Evolutionary conservation across 116 monocot genomes (phyloP), one percentile per base, ranked within the genome.

Genomic region (Thalassia testudinum): DNA sequence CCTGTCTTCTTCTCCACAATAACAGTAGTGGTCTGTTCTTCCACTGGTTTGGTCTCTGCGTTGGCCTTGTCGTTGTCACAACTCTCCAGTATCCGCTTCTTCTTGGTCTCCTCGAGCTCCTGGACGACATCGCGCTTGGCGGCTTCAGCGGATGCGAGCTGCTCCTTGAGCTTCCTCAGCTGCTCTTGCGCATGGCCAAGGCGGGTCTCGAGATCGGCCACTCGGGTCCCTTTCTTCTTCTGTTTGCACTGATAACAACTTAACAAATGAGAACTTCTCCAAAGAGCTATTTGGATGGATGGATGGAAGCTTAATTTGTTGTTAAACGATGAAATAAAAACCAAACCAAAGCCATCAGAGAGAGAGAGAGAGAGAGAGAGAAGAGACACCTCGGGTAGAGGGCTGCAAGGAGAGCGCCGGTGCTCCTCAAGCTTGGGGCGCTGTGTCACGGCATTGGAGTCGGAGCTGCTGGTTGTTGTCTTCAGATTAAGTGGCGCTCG

Each of bases 401-500:
- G 75, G 42, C 75, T 81, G 21, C 81, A 70, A 12, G 85, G 75
- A 18, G 90, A 90, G 14, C 79, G 83, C 19, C 75, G 80, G 37
- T 37, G 52, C 21, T 67, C 80, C 25, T 72, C 70, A 26, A 68
- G 47, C 70, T 64, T 73, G 21, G 78, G 77, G 60, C 70, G 70
- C 19, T 59, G 66, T 26, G 72, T 73, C 18, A 8, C 40, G 40
- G 40, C 40, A 40, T 14, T 40, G 30, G 81, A 49, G 13, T 84
- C 81, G 1, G 81, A 62, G 63, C 57, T 62, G 61, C 7, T 47
- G 47, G 17, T 60, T 1, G 76, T 72, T 20, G 74, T 66, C 71
- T 77, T 85, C 24, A 76, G 81, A 50, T 85, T 77, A 21, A 85
- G 85, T 2, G 85, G 85, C 23, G 66, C 72, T 17, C 91, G 66